Percentiles rank a stretch among this genome's conserved stretches.
Conservation (phyloP, 164 flowering plant genomes). For the Echeveria elegans region DNA sequence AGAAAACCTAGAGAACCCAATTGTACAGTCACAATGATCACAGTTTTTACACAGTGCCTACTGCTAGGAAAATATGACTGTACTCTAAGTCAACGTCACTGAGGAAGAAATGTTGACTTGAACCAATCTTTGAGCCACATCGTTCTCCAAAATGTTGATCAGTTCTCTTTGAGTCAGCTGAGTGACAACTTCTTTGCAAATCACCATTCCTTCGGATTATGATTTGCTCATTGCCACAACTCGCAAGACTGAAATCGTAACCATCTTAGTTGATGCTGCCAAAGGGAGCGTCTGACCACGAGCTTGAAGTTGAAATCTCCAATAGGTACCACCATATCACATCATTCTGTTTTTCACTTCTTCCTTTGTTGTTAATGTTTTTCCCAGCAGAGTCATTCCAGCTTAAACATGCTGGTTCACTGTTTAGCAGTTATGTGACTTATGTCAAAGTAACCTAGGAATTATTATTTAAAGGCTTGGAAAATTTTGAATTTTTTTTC, state of each 20-base stretch:
- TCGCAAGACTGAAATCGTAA: constrained; percentile 83
- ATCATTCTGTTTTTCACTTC: not conserved
- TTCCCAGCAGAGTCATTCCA: not conserved
- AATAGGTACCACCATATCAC: constrained; percentile 72
- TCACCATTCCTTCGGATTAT: constrained; percentile 81
- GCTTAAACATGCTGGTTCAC: not conserved
- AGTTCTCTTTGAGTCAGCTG: constrained; percentile 75
- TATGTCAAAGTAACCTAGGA: not conserved
- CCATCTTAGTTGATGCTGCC: constrained; percentile 67
- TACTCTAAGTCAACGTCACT: no score
- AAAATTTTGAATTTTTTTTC: not conserved
- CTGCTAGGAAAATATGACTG: no score
- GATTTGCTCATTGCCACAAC: constrained; percentile 90
- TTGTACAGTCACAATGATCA: no score
- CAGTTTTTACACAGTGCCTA: no score
- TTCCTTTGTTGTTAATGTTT: not conserved
- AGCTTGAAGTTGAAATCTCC: constrained; percentile 62
- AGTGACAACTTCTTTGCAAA: constrained; percentile 83
- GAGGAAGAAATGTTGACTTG: no score
- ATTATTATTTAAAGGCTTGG: not conserved
- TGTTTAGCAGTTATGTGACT: not conserved
- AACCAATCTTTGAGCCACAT: no score
- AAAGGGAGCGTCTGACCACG: constrained; percentile 60
- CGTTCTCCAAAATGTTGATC: constrained; percentile 79
- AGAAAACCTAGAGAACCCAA: no score